Base-by-base conservation (phyloP, 2,329 filamentous ascomycete species). In the Pseudogymnoascus sp. region DNA sequence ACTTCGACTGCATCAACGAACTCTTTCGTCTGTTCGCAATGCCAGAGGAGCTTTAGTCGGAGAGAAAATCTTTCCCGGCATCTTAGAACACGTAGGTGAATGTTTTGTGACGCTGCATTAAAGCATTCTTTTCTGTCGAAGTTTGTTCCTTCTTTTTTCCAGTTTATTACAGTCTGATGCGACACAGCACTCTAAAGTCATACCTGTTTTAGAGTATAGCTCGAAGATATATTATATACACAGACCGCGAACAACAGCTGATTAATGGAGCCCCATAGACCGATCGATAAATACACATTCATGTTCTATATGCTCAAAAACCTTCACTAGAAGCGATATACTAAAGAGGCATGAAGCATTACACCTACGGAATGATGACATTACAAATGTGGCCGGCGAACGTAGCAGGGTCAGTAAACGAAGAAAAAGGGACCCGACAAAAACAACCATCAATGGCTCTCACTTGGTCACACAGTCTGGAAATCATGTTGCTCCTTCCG, bases 21-120 rank as follows among this genome's bases (percentile, higher is more conserved):
- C 22, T 25, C 22, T 7, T 67, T 67, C 33, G 45, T 19, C n/a
- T 69, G 67, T 35, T 36, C 63, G 5, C 61, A 66, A 30, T 68
- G 67, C 39, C 41, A 64, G 5, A 69, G 66, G 55, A 33, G 49
- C 1, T 69, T 69, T 58, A 69, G 65, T 60, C 61, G 67, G n/a
- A 62, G 67, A n/a, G 67, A 69, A 28, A 69, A 69, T 60, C 45
- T 69, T 23, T 68, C 66, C 61, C 66, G 67, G 2, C 67, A 69
- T 65, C 45, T 66, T 35, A 69, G 68, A 62, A 66, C 67, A 28
- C 66, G 66, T 68, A 64, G 14, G 64, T 64, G 45, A 23, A 25
- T 8, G 2, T 49, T 23, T 16, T 12, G 14, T 35, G 25, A 8
- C 23, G 4, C 8, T 52, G 12, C 41, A 42, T 23, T 23, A 7